Conservation (phyloP, 768 basidiomycete genomes). For the Auricularia heimuer region DNA sequence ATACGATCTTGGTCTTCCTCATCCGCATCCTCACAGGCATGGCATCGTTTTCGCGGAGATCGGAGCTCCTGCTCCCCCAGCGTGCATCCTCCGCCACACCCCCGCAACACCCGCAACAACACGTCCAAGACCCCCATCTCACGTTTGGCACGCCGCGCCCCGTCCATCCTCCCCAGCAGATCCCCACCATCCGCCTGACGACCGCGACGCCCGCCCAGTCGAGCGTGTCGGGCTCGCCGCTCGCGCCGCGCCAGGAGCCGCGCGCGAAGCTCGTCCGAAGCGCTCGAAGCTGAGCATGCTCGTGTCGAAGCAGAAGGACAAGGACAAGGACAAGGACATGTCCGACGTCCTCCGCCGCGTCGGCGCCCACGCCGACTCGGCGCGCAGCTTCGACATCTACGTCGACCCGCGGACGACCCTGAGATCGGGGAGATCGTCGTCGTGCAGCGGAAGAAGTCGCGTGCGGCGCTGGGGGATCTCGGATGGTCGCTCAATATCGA, state of each 20-base stretch:
- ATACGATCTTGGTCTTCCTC: neutral
- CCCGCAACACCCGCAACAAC: slow-evolving; percentile 7
- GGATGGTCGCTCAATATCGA: slow-evolving; percentile 47
- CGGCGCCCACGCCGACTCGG: slow-evolving; percentile 13
- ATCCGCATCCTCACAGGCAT: neutral
- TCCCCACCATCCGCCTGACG: slow-evolving; percentile 62
- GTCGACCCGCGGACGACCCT: slow-evolving; percentile 55
- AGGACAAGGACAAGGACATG: slow-evolving; percentile 26
- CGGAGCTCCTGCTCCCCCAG: neutral
- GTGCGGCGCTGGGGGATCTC: slow-evolving; percentile 46
- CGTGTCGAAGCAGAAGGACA: slow-evolving; percentile 11
- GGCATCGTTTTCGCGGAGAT: neutral
- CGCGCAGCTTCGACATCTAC: slow-evolving; percentile 43
- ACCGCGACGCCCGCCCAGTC: slow-evolving; percentile 54
- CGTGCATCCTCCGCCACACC: slow-evolving; percentile 14
- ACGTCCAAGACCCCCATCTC: neutral
- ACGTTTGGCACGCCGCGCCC: neutral
- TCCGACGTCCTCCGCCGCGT: slow-evolving; percentile 51
- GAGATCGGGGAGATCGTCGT: slow-evolving; percentile 61
- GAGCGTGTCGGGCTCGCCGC: slow-evolving; percentile 23
- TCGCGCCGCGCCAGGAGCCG: slow-evolving; percentile 17
- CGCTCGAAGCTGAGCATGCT: slow-evolving; percentile 57
- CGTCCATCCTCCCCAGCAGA: neutral
- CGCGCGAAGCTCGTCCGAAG: slow-evolving; percentile 52
- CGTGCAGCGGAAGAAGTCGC: slow-evolving; percentile 68